Percentiles rank a stretch among this genome's conserved stretches.
These are phyloP conservation scores for Talaromyces sp. DNA, from an alignment of 2,329 filamentous ascomycete species.

Conservation along the genomic window DNA sequence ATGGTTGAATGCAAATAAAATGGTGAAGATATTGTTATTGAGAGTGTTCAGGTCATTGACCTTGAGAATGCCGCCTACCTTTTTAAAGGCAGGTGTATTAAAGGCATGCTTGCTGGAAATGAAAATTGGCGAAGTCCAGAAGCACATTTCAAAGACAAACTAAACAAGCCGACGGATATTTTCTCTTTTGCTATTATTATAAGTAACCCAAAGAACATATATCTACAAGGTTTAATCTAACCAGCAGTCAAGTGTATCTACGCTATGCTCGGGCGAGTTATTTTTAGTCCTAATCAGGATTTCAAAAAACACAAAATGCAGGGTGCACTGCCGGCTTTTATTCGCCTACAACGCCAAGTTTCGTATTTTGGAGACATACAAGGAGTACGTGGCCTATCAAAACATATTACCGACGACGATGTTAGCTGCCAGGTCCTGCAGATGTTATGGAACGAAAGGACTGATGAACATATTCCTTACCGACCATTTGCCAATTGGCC, in stretches of 20 bases:
- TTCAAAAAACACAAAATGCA: neutral
- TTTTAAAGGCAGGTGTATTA: neutral
- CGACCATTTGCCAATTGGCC: neutral
- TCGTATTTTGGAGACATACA: neutral
- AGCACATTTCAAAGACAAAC: neutral
- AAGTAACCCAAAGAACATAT: neutral
- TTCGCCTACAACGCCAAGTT: constrained; percentile 8
- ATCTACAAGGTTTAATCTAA: neutral
- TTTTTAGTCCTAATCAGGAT: neutral
- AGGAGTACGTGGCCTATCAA: neutral
- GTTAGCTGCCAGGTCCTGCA: neutral
- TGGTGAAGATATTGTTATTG: neutral
- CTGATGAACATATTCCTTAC: neutral
- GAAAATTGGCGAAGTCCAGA: constrained; percentile 5
- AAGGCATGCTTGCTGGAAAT: neutral
- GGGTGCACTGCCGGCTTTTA: neutral
- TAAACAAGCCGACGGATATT: neutral
- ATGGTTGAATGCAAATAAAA: neutral
- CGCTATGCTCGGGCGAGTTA: neutral
- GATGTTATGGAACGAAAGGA: neutral
- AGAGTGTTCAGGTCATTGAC: neutral
- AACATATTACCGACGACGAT: neutral
- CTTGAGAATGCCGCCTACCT: constrained; percentile 5
- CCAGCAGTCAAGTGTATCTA: constrained; percentile 2
- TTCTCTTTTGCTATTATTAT: neutral